These are phyloP conservation scores for Colletotrichum plurivorum DNA, from an alignment of 2,329 filamentous ascomycete genomes.

Conservation along the genomic window DNA sequence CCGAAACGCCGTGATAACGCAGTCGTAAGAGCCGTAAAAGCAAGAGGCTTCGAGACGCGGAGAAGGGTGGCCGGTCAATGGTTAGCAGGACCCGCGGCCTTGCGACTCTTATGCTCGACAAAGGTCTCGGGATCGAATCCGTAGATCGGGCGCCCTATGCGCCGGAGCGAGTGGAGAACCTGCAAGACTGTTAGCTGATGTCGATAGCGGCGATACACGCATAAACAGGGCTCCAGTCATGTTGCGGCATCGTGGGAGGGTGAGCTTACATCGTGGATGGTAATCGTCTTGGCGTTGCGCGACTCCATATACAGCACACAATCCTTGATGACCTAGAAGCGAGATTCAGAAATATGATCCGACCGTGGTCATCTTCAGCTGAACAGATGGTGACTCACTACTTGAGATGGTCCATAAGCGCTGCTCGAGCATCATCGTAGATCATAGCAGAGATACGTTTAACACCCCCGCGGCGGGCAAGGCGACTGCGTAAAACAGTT, in stretches of 20 bases:
- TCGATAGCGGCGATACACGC: background rate
- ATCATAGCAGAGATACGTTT: slow-evolving; percentile 78
- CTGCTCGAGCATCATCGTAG: slow-evolving; percentile 72
- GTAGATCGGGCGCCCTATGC: slow-evolving; percentile 68
- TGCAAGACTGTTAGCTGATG: slow-evolving; percentile 47
- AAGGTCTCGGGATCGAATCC: slow-evolving; percentile 67
- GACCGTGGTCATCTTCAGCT: background rate
- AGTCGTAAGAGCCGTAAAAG: background rate
- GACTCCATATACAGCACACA: slow-evolving; percentile 68
- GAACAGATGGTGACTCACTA: slow-evolving; percentile 52
- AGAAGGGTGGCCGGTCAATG: background rate
- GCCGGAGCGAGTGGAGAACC: slow-evolving; percentile 67
- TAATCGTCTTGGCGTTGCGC: slow-evolving; percentile 72
- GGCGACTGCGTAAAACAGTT: slow-evolving; percentile 61
- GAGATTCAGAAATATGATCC: background rate
- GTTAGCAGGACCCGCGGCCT: background rate
- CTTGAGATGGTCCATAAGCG: slow-evolving; percentile 64
- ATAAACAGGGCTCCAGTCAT: background rate
- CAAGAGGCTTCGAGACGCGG: background rate
- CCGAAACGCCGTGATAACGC: background rate
- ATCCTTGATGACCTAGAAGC: slow-evolving; percentile 64
- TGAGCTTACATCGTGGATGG: slow-evolving; percentile 70
- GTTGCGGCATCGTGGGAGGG: background rate
- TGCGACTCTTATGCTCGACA: slow-evolving; percentile 42
- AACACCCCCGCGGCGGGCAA: slow-evolving; percentile 83